A percentile compares a stretch with the other conserved stretches of the same genome.
Conservation (phyloP, 805 yeast species). For the Saccharomycopsis schoenii region DNA sequence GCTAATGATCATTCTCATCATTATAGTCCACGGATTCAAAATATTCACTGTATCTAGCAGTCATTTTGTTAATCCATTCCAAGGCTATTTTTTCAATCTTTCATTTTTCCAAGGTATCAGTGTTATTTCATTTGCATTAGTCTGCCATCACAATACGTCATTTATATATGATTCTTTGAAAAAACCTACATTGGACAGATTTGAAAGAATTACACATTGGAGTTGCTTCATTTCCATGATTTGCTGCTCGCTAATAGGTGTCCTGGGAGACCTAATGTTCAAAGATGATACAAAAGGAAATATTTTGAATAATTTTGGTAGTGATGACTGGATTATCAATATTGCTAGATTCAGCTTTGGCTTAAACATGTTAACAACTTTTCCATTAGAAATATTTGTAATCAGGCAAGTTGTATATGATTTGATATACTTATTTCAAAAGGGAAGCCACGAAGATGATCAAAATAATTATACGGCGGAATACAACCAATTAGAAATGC, state of each 20-base stretch:
- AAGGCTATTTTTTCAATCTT: conserved; percentile 32
- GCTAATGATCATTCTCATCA: conserved; percentile 66
- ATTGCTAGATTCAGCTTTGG: conserved; percentile 89
- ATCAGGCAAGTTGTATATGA: conserved; percentile 80
- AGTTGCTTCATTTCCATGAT: conserved; percentile 75
- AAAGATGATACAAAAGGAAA: conserved; percentile 78
- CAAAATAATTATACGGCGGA: conserved; percentile 8
- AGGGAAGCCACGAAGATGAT: neutral
- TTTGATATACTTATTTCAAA: conserved; percentile 31
- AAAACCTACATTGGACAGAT: conserved; percentile 66
- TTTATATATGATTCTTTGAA: conserved; percentile 79
- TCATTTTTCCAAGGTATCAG: conserved; percentile 81
- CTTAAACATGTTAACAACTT: conserved; percentile 83
- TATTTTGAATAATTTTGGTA: conserved; percentile 76
- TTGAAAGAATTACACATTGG: conserved; percentile 69
- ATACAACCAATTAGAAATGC: conserved; percentile 5
- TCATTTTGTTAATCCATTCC: conserved; percentile 24
- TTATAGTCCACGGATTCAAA: conserved; percentile 49
- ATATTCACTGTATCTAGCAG: conserved; percentile 11
- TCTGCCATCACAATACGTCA: conserved; percentile 90
- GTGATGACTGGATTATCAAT: conserved; percentile 64
- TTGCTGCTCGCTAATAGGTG: conserved; percentile 69
- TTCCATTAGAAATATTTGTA: conserved; percentile 85
- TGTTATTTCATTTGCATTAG: conserved; percentile 92
- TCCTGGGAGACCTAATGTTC: conserved; percentile 68